phyloP scores from a whole-genome alignment of 352 stramenopile species.

The Phytopythium cucurbitacearum region DNA sequence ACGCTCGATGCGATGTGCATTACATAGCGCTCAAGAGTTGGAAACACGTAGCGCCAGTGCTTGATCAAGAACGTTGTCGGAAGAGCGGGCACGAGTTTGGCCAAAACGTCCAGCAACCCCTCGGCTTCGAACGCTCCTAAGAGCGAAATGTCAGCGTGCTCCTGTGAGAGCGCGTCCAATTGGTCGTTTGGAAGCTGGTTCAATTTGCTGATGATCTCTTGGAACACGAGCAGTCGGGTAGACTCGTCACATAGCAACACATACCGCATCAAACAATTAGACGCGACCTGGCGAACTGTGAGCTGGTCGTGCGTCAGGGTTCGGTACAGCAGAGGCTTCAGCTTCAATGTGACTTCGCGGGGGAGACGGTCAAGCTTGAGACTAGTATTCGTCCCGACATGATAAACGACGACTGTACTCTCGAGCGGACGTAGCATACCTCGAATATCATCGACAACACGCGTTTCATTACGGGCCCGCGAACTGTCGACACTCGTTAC shows the following conservation, averaged over 20 bases:
- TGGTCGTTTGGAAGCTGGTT: constrained; percentile 38
- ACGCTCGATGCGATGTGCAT: constrained; percentile 71
- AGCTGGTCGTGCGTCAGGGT: constrained; percentile 54
- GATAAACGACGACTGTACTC: constrained; percentile 13
- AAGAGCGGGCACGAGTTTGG: constrained; percentile 34
- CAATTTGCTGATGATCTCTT: constrained; percentile 74
- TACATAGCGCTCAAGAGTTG: constrained; percentile 66
- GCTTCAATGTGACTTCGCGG: constrained; percentile 19
- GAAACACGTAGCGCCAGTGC: constrained; percentile 70
- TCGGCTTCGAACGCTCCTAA: constrained; percentile 54
- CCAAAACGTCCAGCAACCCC: constrained; percentile 60
- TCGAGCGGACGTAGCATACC: constrained; percentile 10
- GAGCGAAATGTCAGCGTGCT: constrained; percentile 13
- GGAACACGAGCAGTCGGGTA: constrained; percentile 50
- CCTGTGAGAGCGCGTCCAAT: background rate
- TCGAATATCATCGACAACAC: constrained; percentile 27
- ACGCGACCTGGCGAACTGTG: constrained; percentile 46
- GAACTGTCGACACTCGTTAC: background rate
- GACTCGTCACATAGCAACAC: constrained; percentile 45
- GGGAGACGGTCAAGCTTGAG: constrained; percentile 18
- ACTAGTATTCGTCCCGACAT: constrained; percentile 15
- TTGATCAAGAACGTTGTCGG: constrained; percentile 49
- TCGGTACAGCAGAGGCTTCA: constrained; percentile 54
- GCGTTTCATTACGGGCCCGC: constrained; percentile 5
- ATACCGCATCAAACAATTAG: constrained; percentile 41